Evolutionary conservation across 2,329 filamentous ascomycete genomes (phyloP), one percentile per base, ranked within the genome.

Genomic region (Dothiorella sarmentorum): DNA sequence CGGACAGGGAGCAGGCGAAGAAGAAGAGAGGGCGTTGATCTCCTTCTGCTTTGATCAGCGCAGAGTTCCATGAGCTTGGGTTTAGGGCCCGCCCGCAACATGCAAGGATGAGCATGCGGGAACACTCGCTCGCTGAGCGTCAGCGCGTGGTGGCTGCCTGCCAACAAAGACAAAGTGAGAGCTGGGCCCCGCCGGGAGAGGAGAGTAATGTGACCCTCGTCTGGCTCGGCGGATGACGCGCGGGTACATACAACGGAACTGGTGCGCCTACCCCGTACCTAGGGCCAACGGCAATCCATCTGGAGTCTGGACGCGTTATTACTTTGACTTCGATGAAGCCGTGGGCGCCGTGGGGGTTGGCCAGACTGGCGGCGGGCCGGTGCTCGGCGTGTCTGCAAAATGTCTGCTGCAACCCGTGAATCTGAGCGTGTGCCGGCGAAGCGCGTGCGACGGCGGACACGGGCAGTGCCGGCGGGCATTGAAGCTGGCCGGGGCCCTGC

Each of bases 141-240:
- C 47, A 52, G 47, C 47, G 47, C 47, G 47, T 52, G n/a, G n/a
- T n/a, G 47, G 47, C 47, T 38, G 47, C 47, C 47, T 52, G 47
- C 47, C 47, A 52, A 52, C 47, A 52, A 52, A 52, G 47, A 31
- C 47, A 11, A 29, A 29, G 27, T 17, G 17, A 26, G 44, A 29
- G 27, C n/a, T n/a, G n/a, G n/a, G n/a, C n/a, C n/a, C 15, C 29
- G 29, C 29, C 26, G 45, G 29, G 27, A 20, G 27, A n/a, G 18
- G 35, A 29, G 49, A 24, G 10, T 37, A 33, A 18, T 33, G 22
- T 35, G 29, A 20, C 49, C 33, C 49, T n/a, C 49, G 18, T 40
- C 47, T 27, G 20, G 47, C 7, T 38, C 49, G 49, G 49, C 49
- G 49, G 49, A 29, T 40, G 33, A 40, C 33, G 49, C 33, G 35